Base-by-base conservation (phyloP, 768 basidiomycete species). In the Cubamyces lactineus region DNA sequence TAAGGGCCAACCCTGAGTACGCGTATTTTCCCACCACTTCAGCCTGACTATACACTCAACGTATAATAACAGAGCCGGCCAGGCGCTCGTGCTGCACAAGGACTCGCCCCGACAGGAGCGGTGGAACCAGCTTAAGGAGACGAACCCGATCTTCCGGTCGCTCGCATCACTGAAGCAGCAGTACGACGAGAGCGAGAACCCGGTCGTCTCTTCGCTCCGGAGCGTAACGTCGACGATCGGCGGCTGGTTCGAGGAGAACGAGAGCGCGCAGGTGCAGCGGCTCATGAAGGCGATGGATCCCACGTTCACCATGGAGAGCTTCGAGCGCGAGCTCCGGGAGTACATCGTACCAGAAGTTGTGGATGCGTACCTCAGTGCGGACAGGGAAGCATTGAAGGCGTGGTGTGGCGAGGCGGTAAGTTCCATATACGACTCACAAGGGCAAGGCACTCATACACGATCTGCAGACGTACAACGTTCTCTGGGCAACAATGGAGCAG, bases 281-380 rank as follows among this genome's bases (percentile, higher is more conserved):
- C 75, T 88, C 71, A 92, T 98, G 86, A 91, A 87, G 73, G 73
- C 79, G n/a, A 79, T 98, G 71, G 97, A 99, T 73, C 94, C 97
- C 5, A 73, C 76, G 26, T 99, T 97, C 77, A 87, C 84, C 57
- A 84, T 89, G 70, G 97, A 98, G 71, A 76, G 79, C 38, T 98
- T 97, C 70, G 89, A 94, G 70, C 82, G 89, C 61, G 97, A 98
- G 71, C 73, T 98, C 59, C 78, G 96, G 61, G 97, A 98, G 75
- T 99, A 98, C 70, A 99, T 99, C 64, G 86, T 99, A 2, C 97
- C 97, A 0, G 97, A 99, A 73, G 87, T 99, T 13, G 94, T 99
- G 7, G 97, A 99, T 71, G 96, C 95, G 26, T 98, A 97, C 71
- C 74, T 98, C 63, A 89, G 86, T 57, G 96, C 93, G 26, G 97